Evolutionary conservation across 805 yeast species (phyloP).

Genomic region (Lachancea cidri): DNA sequence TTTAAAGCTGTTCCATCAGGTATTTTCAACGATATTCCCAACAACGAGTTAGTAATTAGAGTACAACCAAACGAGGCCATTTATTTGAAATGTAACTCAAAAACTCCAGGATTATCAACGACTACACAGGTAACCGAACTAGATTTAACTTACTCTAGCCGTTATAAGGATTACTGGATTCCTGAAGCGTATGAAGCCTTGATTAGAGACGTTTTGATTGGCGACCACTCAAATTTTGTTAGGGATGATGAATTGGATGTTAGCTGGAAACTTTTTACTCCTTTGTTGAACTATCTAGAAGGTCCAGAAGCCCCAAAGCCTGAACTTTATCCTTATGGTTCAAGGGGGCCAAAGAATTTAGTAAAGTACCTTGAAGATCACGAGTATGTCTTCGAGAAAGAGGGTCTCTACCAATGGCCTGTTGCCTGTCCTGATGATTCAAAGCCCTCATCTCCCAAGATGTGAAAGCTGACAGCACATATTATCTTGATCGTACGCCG

Average conservation of each 20-base stretch:
- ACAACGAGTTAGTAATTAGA: slow-evolving; percentile 91
- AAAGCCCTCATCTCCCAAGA: slow-evolving; percentile 1
- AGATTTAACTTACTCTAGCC: slow-evolving; percentile 75
- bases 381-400: slow-evolving; percentile 65
- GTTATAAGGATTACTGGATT: slow-evolving; percentile 86
- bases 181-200: slow-evolving; percentile 98
- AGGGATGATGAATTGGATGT: slow-evolving; percentile 95
- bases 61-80: slow-evolving; percentile 94
- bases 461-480: slow-evolving; percentile 3
- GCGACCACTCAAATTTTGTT: slow-evolving; percentile 95
- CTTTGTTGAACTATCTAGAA: slow-evolving; percentile 77
- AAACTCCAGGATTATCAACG: slow-evolving; percentile 87
- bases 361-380: slow-evolving; percentile 57
- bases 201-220: slow-evolving; percentile 82
- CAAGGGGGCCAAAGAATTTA: slow-evolving; percentile 77
- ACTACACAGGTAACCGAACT: slow-evolving; percentile 82
- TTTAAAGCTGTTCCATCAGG: slow-evolving; percentile 83
- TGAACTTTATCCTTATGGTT: slow-evolving; percentile 73
- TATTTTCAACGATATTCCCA: slow-evolving; percentile 70
- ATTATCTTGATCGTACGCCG: neutral
- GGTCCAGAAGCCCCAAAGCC: slow-evolving; percentile 63
- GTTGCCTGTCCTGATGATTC: slow-evolving; percentile 46
- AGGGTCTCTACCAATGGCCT: slow-evolving; percentile 85
- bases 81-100: slow-evolving; percentile 87
- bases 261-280: slow-evolving; percentile 92